Evolutionary conservation across 2,329 filamentous ascomycete genomes (phyloP), one percentile per base, ranked within the genome.

Genomic region (Diaporthe batatas): DNA sequence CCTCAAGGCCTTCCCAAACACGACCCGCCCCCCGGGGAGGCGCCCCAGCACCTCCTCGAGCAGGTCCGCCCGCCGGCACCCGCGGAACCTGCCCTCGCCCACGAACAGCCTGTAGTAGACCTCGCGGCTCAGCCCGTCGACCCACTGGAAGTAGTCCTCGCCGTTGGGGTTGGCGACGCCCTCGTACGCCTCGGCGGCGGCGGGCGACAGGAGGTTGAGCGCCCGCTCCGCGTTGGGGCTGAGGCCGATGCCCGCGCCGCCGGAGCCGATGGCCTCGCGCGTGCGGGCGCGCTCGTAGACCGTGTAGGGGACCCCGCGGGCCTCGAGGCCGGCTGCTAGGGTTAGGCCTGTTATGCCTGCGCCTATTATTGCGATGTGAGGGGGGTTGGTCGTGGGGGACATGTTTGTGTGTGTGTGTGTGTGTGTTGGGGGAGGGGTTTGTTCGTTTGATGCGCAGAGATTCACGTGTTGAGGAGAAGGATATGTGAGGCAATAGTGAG

Each of bases 201-300:
- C 77, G 0, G 82, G 81, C 68, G 83, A 81, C 10, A 86, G 78
- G 18, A 79, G 68, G 7, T 73, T 75, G 80, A 89, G 84, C 18
- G 86, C 85, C 14, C 80, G 79, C 74, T 88, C 83, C 2, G 86
- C 86, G 74, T 87, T 88, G n/a, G 86, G 85, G 10, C 82, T 85
- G 75, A 88, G 85, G 3, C 85, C 86, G 34, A 89, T 85, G 3
- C 87, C 87, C 0, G 87, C 86, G 0, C 87, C 87, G 6, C 86
- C 84, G 74, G 87, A 86, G 0, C 82, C 79, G 69, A 86, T 84
- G 1, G 78, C 21, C 7, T 3, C 7, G 21, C 44, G 76, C 0
- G 16, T 10, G 0, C 36, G 36, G 36, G 85, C 82, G 7, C 84
- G 83, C 76, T 89, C 87, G 75, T 86, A 89, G 3, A 89, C 71